Evolutionary conservation across 2,329 filamentous ascomycete species (phyloP).

Genomic region (Fusarium sp.): DNA sequence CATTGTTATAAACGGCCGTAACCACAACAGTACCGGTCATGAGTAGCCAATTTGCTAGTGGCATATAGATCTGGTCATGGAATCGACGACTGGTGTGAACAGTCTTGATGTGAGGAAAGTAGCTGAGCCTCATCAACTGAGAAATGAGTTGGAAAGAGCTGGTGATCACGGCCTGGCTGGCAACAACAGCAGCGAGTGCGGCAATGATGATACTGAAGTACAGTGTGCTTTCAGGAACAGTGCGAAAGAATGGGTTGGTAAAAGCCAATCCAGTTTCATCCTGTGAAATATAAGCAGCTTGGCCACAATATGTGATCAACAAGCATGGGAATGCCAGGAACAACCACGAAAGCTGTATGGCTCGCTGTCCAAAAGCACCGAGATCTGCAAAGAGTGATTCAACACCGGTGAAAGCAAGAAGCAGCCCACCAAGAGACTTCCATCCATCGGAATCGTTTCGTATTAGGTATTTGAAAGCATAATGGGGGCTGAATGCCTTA

Average conservation of each 20-base stretch:
- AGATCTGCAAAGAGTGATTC: constrained; percentile 82
- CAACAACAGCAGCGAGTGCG: constrained; percentile 76
- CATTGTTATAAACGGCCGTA: constrained; percentile 77
- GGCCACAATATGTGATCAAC: constrained; percentile 73
- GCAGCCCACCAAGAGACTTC: constrained; percentile 73
- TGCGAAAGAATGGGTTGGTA: constrained; percentile 78
- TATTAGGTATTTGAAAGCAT: constrained; percentile 68
- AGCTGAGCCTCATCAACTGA: constrained; percentile 75
- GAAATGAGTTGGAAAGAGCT: constrained; percentile 75
- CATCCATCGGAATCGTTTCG: constrained; percentile 69
- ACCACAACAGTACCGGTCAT: constrained; percentile 81
- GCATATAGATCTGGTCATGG: constrained; percentile 81
- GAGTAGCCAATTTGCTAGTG: constrained; percentile 78
- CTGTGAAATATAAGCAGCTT: constrained; percentile 75
- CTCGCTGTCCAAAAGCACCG: constrained; percentile 75
- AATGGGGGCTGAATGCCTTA: constrained; percentile 66
- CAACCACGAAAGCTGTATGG: constrained; percentile 79
- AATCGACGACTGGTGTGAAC: constrained; percentile 76
- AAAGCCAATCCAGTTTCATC: constrained; percentile 56
- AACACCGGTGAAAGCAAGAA: constrained; percentile 81
- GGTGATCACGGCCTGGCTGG: constrained; percentile 82
- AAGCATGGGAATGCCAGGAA: constrained; percentile 73
- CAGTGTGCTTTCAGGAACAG: constrained; percentile 72
- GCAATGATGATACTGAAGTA: constrained; percentile 75
- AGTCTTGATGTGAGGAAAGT: constrained; percentile 80